These are phyloP conservation scores for Echeveria elegans DNA, from an alignment of 164 flowering plant genomes.

Conservation along the genomic window DNA sequence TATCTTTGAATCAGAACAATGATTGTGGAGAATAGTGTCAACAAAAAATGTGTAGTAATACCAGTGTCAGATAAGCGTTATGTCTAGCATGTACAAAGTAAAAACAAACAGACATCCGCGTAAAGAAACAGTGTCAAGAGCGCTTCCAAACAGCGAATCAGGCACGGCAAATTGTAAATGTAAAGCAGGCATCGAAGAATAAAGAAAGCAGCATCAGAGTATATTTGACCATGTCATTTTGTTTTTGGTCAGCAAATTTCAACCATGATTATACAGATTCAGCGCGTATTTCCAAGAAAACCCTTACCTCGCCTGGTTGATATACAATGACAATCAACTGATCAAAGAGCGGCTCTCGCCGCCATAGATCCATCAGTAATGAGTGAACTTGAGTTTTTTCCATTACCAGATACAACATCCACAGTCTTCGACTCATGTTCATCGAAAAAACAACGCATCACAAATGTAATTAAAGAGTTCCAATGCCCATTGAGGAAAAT, in stretches of 20 bases:
- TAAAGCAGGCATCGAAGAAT: not conserved
- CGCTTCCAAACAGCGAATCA: not conserved
- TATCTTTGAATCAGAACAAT: not conserved
- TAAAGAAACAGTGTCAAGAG: not conserved
- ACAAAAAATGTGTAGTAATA: not conserved
- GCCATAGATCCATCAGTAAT: conserved; percentile 42
- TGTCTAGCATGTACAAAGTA: not conserved
- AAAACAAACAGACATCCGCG: not conserved
- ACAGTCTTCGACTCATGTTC: conserved; percentile 16
- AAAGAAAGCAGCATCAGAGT: not conserved
- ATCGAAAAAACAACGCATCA: conserved; percentile 26
- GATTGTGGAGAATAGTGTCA: not conserved
- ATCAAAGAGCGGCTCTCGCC: conserved; percentile 85
- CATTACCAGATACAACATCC: conserved; percentile 12
- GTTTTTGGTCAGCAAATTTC: not conserved
- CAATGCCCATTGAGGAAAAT: conserved; percentile 82
- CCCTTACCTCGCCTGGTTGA: conserved; percentile 96
- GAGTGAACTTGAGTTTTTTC: conserved; percentile 14
- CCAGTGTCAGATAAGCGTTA: not conserved
- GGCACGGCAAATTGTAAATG: not conserved
- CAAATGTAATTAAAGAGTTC: conserved; percentile 49
- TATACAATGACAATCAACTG: conserved; percentile 79
- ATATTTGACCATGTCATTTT: not conserved
- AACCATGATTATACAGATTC: not conserved
- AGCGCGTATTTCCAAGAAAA: not conserved